phyloP scores from a whole-genome alignment of 352 stramenopile species.

The Pythium vanterpoolii region DNA sequence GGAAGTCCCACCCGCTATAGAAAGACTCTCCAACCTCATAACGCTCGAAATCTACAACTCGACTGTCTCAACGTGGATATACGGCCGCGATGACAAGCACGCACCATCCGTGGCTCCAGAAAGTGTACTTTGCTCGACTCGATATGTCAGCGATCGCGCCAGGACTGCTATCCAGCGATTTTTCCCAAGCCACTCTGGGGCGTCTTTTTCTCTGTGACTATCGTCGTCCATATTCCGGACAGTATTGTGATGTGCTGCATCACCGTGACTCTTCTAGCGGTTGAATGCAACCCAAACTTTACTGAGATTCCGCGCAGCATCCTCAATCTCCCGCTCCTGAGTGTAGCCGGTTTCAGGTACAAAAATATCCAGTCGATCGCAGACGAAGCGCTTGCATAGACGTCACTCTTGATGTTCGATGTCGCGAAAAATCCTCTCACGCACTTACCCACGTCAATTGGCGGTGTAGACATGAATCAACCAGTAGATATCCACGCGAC shows the following conservation, averaged over 20 bases:
- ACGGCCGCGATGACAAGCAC: neutral
- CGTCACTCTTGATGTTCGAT: neutral
- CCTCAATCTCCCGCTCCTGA: neutral
- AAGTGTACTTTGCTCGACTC: neutral
- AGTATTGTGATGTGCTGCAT: neutral
- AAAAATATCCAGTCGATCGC: neutral
- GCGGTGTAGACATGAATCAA: neutral
- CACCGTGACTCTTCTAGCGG: neutral
- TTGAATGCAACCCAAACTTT: neutral
- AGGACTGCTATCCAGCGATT: neutral
- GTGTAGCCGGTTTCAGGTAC: neutral
- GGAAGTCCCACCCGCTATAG: neutral
- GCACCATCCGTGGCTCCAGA: neutral
- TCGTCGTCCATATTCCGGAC: neutral
- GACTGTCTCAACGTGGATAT: neutral
- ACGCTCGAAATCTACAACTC: neutral
- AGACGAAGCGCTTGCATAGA: neutral
- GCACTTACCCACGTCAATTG: neutral
- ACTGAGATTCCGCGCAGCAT: constrained; percentile 8
- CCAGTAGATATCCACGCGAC: neutral
- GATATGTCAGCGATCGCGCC: constrained; percentile 1
- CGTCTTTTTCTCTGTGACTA: neutral
- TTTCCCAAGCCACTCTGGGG: neutral
- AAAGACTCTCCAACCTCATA: neutral
- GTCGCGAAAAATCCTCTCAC: neutral